A percentile compares a stretch with the other conserved stretches of the same genome.
phyloP scores from a whole-genome alignment of 257 asterid species.

The Ilex aquifolium region DNA sequence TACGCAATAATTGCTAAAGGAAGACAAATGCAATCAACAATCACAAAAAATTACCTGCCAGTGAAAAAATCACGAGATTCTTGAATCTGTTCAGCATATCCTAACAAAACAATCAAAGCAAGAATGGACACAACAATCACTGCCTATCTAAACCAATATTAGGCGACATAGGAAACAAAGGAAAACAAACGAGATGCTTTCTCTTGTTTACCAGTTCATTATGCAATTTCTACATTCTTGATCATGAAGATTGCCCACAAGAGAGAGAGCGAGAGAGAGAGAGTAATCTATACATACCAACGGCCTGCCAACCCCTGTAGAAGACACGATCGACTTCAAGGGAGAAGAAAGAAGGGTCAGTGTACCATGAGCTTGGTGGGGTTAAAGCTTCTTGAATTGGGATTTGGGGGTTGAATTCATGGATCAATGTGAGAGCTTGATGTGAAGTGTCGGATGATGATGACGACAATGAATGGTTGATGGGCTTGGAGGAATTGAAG shows the following conservation, averaged over 20 bases:
- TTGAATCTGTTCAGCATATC: conserved; percentile 57
- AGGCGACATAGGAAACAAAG: neutral
- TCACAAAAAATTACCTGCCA: conserved; percentile 49
- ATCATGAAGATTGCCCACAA: no score
- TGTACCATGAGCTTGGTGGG: conserved; percentile 85
- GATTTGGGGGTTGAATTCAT: conserved; percentile 56
- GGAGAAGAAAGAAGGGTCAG: conserved; percentile 51
- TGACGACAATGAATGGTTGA: neutral
- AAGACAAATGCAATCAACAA: neutral
- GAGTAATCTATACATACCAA: conserved; percentile 29
- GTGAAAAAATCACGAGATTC: conserved; percentile 66
- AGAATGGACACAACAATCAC: neutral
- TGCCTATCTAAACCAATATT: neutral
- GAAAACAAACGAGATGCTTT: neutral
- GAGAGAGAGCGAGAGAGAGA: neutral
- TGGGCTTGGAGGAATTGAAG: neutral
- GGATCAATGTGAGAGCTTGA: conserved; percentile 24
- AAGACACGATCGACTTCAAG: conserved; percentile 60
- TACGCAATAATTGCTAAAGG: neutral
- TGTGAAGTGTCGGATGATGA: neutral
- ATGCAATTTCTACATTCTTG: neutral
- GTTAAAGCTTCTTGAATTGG: conserved; percentile 65
- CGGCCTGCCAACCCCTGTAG: conserved; percentile 69
- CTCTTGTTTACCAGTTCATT: neutral
- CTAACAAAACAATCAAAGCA: conserved; percentile 24